Conservation (phyloP, 768 basidiomycete genomes). For the Austroboletus festivus region DNA sequence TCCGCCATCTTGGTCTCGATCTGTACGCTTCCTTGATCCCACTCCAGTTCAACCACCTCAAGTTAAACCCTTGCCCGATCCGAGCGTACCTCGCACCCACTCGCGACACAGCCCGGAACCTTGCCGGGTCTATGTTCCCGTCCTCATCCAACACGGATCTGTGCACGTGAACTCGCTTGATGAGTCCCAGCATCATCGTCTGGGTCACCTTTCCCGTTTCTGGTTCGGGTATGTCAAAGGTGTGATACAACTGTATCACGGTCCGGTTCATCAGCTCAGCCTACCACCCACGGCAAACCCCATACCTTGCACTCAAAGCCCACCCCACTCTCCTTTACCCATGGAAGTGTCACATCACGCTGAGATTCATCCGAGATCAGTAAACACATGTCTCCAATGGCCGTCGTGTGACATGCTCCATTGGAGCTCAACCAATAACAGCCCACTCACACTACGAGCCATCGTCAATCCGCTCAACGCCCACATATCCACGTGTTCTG, state of each 20-base stretch:
- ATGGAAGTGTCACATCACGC: constrained; percentile 48
- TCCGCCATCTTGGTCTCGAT: constrained; percentile 4
- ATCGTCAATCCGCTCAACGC: constrained; percentile 54
- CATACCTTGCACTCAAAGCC: constrained; percentile 61
- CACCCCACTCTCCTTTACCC: constrained; percentile 56
- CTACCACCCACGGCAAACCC: constrained; percentile 18
- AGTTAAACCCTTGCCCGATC: constrained; percentile 44
- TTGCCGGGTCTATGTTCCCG: constrained; percentile 42
- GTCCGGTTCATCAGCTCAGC: constrained; percentile 17
- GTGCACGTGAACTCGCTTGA: constrained; percentile 52
- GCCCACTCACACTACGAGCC: constrained; percentile 46
- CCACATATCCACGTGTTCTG: constrained; percentile 56
- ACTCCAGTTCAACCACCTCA: constrained; percentile 42
- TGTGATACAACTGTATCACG: constrained; percentile 44
- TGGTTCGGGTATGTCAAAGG: constrained; percentile 44
- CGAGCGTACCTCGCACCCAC: constrained; percentile 53
- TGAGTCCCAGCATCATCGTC: constrained; percentile 50
- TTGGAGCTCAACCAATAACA: constrained; percentile 6
- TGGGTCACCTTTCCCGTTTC: constrained; percentile 37
- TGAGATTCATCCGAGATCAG: constrained; percentile 23
- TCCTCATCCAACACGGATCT: constrained; percentile 46
- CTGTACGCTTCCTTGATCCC: constrained; percentile 10
- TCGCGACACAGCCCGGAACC: constrained; percentile 48
- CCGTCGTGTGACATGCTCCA: constrained; percentile 10
- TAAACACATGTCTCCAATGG: constrained; percentile 1